phyloP scores from a whole-genome alignment of 2,329 filamentous ascomycete species.

The Colletotrichum agaves region DNA sequence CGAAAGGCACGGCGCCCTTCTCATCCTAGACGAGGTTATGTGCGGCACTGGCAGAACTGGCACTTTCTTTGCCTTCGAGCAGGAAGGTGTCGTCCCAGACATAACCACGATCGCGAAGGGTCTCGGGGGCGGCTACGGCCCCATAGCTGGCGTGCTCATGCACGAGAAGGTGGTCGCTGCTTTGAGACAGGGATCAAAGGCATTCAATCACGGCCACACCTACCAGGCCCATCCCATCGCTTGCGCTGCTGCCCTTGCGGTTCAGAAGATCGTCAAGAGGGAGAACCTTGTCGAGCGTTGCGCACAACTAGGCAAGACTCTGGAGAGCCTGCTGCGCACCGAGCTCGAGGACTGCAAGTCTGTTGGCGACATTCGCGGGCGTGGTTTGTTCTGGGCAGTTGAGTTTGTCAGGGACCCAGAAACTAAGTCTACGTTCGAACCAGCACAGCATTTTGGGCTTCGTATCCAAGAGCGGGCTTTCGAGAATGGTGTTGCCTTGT shows the following conservation, averaged over 20 bases:
- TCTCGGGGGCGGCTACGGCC: constrained; percentile 65
- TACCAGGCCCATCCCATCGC: constrained; percentile 44
- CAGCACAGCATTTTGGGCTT: constrained; percentile 41
- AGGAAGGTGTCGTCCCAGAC: constrained; percentile 62
- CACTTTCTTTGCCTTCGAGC: constrained; percentile 71
- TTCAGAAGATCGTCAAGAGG: constrained; percentile 48
- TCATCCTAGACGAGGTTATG: constrained; percentile 74
- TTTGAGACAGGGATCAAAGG: constrained; percentile 57
- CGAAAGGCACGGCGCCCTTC: constrained; percentile 63
- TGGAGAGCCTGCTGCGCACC: constrained; percentile 43
- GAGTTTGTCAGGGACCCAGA: constrained; percentile 56
- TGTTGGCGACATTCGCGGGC: constrained; percentile 53
- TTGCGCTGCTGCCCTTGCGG: constrained; percentile 43
- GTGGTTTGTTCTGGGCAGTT: constrained; percentile 58
- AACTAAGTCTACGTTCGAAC: constrained; percentile 50
- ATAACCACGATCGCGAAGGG: constrained; percentile 70
- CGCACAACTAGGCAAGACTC: constrained; percentile 44
- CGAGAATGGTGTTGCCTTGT: constrained; percentile 37
- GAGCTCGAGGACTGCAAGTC: constrained; percentile 45
- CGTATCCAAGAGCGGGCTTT: constrained; percentile 46
- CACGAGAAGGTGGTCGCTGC: constrained; percentile 59
- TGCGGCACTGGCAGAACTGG: constrained; percentile 72
- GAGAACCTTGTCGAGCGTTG: constrained; percentile 49
- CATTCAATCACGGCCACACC: constrained; percentile 42
- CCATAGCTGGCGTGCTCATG: constrained; percentile 67